phyloP scores from a whole-genome alignment of 805 yeast species.

The Lachancea nothofagi region DNA sequence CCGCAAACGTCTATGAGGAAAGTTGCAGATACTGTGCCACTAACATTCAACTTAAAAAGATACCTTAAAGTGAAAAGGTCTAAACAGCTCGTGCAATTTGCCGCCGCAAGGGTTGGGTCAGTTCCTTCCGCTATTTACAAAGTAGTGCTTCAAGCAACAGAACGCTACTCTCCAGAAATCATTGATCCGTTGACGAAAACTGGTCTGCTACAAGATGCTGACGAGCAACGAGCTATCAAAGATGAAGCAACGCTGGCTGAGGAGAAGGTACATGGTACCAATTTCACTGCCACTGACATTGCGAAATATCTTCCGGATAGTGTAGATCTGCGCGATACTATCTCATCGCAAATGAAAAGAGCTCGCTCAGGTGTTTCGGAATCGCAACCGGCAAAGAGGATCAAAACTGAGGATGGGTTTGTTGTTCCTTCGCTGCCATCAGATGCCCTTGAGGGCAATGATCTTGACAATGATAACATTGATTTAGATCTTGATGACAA shows the following conservation, averaged over 20 bases:
- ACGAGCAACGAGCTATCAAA: conserved; percentile 26
- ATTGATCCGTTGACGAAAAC: conserved; percentile 39
- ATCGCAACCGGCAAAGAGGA: conserved; percentile 30
- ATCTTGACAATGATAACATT: conserved; percentile 29
- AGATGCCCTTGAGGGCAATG: conserved; percentile 23
- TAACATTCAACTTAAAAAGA: conserved; percentile 59
- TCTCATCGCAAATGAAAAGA: conserved; percentile 39
- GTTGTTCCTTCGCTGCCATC: conserved; percentile 28
- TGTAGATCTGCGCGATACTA: conserved; percentile 42
- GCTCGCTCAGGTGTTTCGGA: conserved; percentile 26
- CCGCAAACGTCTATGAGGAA: conserved; percentile 35
- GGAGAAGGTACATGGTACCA: conserved; percentile 30
- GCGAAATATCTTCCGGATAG: conserved; percentile 36
- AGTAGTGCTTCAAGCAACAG: conserved; percentile 51
- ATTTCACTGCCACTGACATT: conserved; percentile 43
- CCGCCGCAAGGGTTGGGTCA: conserved; percentile 63
- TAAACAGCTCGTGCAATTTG: conserved; percentile 54
- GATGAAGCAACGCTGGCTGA: conserved; percentile 29
- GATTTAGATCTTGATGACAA: conserved; percentile 32
- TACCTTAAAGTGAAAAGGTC: conserved; percentile 65
- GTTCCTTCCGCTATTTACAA: conserved; percentile 61
- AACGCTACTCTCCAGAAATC: conserved; percentile 45
- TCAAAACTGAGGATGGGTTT: conserved; percentile 40
- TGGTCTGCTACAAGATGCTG: conserved; percentile 50
- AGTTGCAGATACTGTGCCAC: conserved; percentile 45